These are phyloP conservation scores for Colletotrichum lupini DNA, from an alignment of 2,329 filamentous ascomycete species.

Conservation along the genomic window DNA sequence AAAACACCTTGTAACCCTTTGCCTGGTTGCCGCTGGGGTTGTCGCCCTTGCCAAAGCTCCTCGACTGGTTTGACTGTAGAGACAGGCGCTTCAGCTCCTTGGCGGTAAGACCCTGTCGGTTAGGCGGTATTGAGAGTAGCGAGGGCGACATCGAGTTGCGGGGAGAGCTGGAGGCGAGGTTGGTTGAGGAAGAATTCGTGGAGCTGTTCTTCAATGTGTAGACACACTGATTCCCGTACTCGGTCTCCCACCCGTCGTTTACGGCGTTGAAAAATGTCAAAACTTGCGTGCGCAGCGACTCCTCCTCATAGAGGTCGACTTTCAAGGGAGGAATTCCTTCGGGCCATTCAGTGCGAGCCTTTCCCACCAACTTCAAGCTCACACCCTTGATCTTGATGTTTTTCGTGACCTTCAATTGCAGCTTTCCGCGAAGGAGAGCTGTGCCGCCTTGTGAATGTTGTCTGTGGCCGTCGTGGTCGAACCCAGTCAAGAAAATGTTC, in stretches of 20 bases:
- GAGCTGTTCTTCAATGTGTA: conserved; percentile 58
- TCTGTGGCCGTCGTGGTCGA: conserved; percentile 75
- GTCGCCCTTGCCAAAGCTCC: conserved; percentile 87
- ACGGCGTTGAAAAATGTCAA: conserved; percentile 92
- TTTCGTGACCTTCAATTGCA: conserved; percentile 86
- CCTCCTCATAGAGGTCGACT: conserved; percentile 83
- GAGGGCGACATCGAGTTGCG: conserved; percentile 35
- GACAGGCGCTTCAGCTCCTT: conserved; percentile 76
- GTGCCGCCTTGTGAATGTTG: conserved; percentile 70
- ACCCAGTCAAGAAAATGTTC: conserved; percentile 82
- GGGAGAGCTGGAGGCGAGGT: conserved; percentile 34
- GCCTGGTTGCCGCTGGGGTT: conserved; percentile 65
- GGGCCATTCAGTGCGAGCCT: conserved; percentile 93
- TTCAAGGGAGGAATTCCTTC: conserved; percentile 94
- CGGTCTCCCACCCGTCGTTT: conserved; percentile 68
- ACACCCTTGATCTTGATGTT: conserved; percentile 93
- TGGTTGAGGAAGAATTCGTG: conserved; percentile 49
- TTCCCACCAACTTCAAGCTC: conserved; percentile 86
- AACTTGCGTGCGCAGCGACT: conserved; percentile 87
- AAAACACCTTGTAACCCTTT: conserved; percentile 88
- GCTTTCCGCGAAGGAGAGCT: conserved; percentile 84
- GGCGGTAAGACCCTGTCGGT: conserved; percentile 49
- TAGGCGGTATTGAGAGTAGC: conserved; percentile 40
- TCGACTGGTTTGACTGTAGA: conserved; percentile 81
- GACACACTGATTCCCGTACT: conserved; percentile 72